Percentiles rank a stretch among this genome's conserved stretches.
Conservation (phyloP, 1,284 basidiomycete genomes). For the Butyriboletus appendiculatus region DNA sequence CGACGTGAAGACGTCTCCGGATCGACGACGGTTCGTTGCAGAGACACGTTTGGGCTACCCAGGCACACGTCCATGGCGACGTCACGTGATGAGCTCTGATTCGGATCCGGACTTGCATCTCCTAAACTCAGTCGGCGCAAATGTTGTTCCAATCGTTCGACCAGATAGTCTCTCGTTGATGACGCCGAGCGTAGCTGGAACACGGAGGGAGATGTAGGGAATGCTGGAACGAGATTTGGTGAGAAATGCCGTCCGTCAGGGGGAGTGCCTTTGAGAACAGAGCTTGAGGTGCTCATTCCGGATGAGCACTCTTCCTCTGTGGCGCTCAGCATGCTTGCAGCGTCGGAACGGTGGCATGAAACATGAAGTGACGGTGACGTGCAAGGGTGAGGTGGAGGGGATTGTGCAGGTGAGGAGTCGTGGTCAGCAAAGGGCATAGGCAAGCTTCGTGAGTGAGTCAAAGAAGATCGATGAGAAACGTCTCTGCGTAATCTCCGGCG, state of each 20-base stretch:
- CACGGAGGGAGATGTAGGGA: slow-evolving; percentile 23
- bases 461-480: slow-evolving; percentile 3
- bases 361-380: background rate
- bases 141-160: slow-evolving; percentile 23
- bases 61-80: slow-evolving; percentile 11
- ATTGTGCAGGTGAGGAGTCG: slow-evolving; percentile 6
- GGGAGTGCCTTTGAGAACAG: background rate
- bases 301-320: slow-evolving; percentile 12
- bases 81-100: background rate
- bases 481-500: slow-evolving; percentile 10
- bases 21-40: background rate
- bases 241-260: background rate
- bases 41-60: background rate
- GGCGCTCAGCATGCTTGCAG: slow-evolving; percentile 6
- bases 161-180: slow-evolving; percentile 20
- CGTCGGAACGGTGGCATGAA: slow-evolving; percentile 5
- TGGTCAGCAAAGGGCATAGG: slow-evolving; percentile 2
- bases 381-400: background rate
- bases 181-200: slow-evolving; percentile 28
- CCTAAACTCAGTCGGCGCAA: slow-evolving; percentile 21
- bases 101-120: slow-evolving; percentile 7
- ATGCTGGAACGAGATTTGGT: background rate
- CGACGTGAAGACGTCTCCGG: background rate
- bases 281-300: slow-evolving; percentile 14
- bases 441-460: slow-evolving; percentile 4